A percentile compares a stretch with the other conserved stretches of the same genome.
Conservation (phyloP, 768 basidiomycete species). For the Termitomyces sp. region DNA sequence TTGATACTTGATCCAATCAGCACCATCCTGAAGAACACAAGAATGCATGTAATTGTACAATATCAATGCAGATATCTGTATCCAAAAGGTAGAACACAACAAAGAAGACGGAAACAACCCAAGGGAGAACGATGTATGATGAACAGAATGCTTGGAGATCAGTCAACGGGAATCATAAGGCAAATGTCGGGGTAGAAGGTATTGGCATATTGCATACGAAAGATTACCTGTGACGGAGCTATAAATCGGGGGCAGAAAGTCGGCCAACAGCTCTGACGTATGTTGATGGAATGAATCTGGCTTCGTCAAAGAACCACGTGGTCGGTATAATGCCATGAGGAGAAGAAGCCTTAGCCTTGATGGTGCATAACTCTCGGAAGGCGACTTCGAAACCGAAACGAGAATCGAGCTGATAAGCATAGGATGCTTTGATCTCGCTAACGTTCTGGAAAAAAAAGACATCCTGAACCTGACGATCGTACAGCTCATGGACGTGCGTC, state of each 20-base stretch:
- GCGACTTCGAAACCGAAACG: constrained; percentile 54
- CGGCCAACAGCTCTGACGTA: constrained; percentile 24
- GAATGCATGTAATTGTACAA: background rate
- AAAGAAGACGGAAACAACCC: background rate
- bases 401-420: constrained; percentile 34
- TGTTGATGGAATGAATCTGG: constrained; percentile 27
- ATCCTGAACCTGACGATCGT: constrained; percentile 21
- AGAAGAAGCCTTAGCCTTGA: constrained; percentile 50
- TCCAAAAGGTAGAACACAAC: background rate
- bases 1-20: background rate
- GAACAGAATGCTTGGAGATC: background rate
- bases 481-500: constrained; percentile 23
- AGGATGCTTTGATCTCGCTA: constrained; percentile 55
- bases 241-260: background rate
- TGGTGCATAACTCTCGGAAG: constrained; percentile 44
- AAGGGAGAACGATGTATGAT: background rate
- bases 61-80: background rate
- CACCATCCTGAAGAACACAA: background rate
- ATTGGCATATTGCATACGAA: background rate
- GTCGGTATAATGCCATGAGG: constrained; percentile 30
- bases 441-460: constrained; percentile 27
- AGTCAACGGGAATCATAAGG: background rate
- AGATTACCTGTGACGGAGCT: background rate
- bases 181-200: background rate
- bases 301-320: constrained; percentile 36